Evolutionary conservation across 441 rosid species (phyloP).

Genomic region (Hura crepitans): DNA sequence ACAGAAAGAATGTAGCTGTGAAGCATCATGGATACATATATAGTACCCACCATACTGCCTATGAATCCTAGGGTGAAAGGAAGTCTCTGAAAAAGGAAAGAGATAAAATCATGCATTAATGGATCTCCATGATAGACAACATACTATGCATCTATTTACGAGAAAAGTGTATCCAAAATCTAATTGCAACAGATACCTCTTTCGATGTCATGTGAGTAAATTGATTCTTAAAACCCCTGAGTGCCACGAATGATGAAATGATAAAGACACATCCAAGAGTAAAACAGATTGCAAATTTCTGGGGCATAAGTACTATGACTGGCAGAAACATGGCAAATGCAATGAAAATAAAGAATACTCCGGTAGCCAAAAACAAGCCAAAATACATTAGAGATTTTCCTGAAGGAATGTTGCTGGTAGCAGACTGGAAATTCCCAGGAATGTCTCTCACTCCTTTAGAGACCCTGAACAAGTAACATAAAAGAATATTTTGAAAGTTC

Average conservation of each 20-base stretch:
- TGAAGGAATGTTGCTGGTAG: slow-evolving; percentile 54
- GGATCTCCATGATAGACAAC: neutral
- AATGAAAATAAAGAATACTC: slow-evolving; percentile 55
- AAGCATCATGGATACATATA: slow-evolving; percentile 62
- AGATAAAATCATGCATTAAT: neutral
- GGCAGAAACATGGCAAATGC: slow-evolving; percentile 56
- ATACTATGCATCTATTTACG: neutral
- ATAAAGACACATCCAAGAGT: slow-evolving; percentile 53
- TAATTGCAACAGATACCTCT: slow-evolving; percentile 47
- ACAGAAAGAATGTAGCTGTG: slow-evolving; percentile 68
- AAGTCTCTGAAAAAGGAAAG: slow-evolving; percentile 46
- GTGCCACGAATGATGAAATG: slow-evolving; percentile 54
- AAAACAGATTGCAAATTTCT: slow-evolving; percentile 69
- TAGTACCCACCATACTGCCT: slow-evolving; percentile 58
- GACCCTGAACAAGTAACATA: slow-evolving; percentile 34
- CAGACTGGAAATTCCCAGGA: slow-evolving; percentile 52
- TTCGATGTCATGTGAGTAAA: slow-evolving; percentile 55
- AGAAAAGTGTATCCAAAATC: neutral
- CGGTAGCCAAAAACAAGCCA: slow-evolving; percentile 47
- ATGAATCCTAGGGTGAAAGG: slow-evolving; percentile 54
- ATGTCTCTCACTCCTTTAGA: slow-evolving; percentile 56
- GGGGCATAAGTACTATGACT: slow-evolving; percentile 55
- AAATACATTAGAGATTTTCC: slow-evolving; percentile 59
- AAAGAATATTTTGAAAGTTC: neutral
- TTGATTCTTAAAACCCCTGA: slow-evolving; percentile 59